Evolutionary conservation across 2,329 filamentous ascomycete genomes (phyloP), one percentile per base, ranked within the genome.

Genomic region (Simplicillium sp.): DNA sequence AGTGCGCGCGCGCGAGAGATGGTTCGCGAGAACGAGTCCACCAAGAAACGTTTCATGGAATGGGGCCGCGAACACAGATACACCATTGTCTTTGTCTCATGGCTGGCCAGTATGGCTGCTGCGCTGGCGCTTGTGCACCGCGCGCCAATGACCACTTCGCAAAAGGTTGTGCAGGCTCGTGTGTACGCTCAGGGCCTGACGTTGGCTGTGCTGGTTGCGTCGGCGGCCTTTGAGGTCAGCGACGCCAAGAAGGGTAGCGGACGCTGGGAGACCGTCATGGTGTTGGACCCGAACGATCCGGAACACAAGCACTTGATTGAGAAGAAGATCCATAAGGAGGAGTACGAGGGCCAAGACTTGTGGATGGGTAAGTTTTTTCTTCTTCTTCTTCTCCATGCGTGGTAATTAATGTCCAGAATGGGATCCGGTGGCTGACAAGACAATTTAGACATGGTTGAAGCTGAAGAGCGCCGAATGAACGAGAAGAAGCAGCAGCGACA

Each of bases 101-200:
- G 89, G 89, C 63, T 90, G 12, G 84, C 82, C 32, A 80, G 80
- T 53, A 90, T 96, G 80, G 79, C 73, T 44, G 63, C 82, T 34
- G 82, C 86, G 4, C 75, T 92, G 50, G 78, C 71, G 41, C 60
- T 94, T 25, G 87, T 96, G 48, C 79, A 83, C 55, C 77, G 87
- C 47, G 87, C 87, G 59, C 80, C 76, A 49, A 71, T 94, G 36
- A 77, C 74, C 38, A 81, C 79, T 2, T 67, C 75, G 45, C 89
- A 96, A 71, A 95, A 95, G 73, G 68, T 96, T 16, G 89, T 96
- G 13, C 89, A 96, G 72, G 89, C 88, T 17, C 82, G 89, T 75
- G 84, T 96, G 49, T 95, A 95, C 64, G 89, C 89, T 3, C 89
- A 96, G 68, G 87, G 85, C 6, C 68, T 94, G 52, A 94, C 89